Percentiles rank a stretch among this genome's conserved stretches.
These are phyloP conservation scores for Leccinum aurantiacum DNA, from an alignment of 768 basidiomycete genomes.

Conservation along the genomic window DNA sequence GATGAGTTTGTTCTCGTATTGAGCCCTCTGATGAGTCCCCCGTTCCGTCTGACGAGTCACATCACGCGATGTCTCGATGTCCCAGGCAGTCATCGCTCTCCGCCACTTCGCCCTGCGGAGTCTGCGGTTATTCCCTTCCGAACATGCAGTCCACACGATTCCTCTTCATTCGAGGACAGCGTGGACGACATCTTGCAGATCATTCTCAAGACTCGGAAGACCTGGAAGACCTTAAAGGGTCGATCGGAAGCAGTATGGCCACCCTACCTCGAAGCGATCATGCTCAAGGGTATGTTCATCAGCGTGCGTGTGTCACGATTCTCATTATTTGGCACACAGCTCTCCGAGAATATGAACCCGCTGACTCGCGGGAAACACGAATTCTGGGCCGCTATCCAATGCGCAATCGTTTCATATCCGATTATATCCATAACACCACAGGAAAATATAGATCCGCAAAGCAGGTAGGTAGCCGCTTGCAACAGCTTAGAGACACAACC, in stretches of 20 bases:
- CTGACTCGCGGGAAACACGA: slow-evolving; percentile 70
- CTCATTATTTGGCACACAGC: slow-evolving; percentile 41
- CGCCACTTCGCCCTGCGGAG: slow-evolving; percentile 3
- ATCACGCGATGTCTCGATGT: slow-evolving; percentile 1
- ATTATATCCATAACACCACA: slow-evolving; percentile 68
- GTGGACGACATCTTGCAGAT: slow-evolving; percentile 59
- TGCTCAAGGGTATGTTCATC: slow-evolving; percentile 61
- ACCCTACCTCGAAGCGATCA: slow-evolving; percentile 71
- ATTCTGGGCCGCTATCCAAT: slow-evolving; percentile 75
- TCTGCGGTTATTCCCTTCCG: slow-evolving; percentile 1
- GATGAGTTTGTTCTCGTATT: slow-evolving; percentile 1
- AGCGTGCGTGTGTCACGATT: slow-evolving; percentile 11
- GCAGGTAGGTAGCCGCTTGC: slow-evolving; percentile 78
- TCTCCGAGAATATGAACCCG: slow-evolving; percentile 69
- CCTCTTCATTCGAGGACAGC: slow-evolving; percentile 19
- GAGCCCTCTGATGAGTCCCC: slow-evolving; percentile 18
- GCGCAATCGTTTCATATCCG: slow-evolving; percentile 78
- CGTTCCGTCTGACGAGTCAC: slow-evolving; percentile 4
- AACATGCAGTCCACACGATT: slow-evolving; percentile 15
- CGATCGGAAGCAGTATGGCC: slow-evolving; percentile 76
- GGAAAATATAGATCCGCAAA: slow-evolving; percentile 72
- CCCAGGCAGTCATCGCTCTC: slow-evolving; percentile 1
- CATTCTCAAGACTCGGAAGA: slow-evolving; percentile 67
- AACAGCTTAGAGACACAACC: slow-evolving; percentile 73
- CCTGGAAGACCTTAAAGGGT: slow-evolving; percentile 72